Evolutionary conservation across 768 basidiomycete genomes (phyloP).

Genomic region (Candolleomyces eurysporus): DNA sequence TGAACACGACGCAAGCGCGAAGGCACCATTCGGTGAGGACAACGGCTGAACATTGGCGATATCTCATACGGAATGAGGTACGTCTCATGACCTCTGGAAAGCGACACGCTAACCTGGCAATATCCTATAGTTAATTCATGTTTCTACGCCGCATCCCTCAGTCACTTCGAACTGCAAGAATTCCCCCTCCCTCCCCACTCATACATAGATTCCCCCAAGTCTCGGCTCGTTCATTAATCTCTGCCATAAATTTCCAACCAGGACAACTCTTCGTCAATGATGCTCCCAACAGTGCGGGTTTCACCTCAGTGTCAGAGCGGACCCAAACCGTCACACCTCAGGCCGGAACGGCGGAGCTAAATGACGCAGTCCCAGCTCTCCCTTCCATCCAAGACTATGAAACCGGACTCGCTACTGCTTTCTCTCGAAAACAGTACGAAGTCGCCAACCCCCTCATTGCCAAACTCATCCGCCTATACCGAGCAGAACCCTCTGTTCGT

Average conservation of each 20-base stretch:
- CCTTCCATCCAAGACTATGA: conserved; percentile 2
- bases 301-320: not conserved
- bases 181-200: not conserved
- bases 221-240: not conserved
- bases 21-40: not conserved
- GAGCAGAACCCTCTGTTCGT: not conserved
- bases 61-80: conserved; percentile 57
- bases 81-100: conserved; percentile 16
- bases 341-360: not conserved
- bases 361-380: not conserved
- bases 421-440: not conserved
- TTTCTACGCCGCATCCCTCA: not conserved
- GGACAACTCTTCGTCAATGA: not conserved
- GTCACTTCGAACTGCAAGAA: conserved; percentile 1
- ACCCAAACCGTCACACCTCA: not conserved
- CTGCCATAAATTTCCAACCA: not conserved
- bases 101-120: not conserved
- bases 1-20: not conserved
- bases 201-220: not conserved
- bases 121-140: not conserved
- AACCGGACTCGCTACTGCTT: not conserved
- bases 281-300: not conserved
- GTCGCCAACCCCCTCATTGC: not conserved
- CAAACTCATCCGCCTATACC: conserved; percentile 2
- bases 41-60: not conserved